A percentile compares a stretch with the other conserved stretches of the same genome.
These are phyloP conservation scores for Ophiostoma pallidulum DNA, from an alignment of 2,329 filamentous ascomycete species.

Conservation along the genomic window DNA sequence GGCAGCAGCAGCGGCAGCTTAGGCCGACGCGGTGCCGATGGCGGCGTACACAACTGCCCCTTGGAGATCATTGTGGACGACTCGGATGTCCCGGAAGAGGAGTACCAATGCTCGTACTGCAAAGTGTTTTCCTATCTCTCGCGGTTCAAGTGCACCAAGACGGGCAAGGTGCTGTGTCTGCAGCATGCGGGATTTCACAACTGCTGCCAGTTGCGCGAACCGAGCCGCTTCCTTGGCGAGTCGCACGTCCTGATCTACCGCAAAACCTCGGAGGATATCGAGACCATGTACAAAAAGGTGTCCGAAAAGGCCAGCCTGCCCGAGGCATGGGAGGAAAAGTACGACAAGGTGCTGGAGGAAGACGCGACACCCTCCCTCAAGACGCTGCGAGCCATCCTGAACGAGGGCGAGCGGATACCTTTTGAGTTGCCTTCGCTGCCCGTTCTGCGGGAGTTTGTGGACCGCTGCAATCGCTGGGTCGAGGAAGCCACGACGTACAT, in stretches of 20 bases:
- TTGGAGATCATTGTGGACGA: conserved; percentile 59
- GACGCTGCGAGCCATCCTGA: conserved; percentile 69
- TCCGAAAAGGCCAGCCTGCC: conserved; percentile 79
- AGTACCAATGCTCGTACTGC: conserved; percentile 85
- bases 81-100: conserved; percentile 74
- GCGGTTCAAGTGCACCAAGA: conserved; percentile 74
- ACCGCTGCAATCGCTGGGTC: conserved; percentile 94
- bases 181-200: conserved; percentile 69
- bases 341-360: conserved; percentile 74
- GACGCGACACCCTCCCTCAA: conserved; percentile 80
- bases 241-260: conserved; percentile 71
- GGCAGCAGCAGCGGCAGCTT: no score
- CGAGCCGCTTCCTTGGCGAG: conserved; percentile 57
- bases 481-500: conserved; percentile 96
- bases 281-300: conserved; percentile 60
- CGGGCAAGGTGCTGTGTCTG: conserved; percentile 74
- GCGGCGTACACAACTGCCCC: conserved; percentile 34
- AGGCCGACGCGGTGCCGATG: conserved; percentile 22
- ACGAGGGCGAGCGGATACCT: conserved; percentile 93
- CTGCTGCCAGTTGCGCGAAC: conserved; percentile 63
- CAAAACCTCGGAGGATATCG: conserved; percentile 62
- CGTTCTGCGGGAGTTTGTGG: conserved; percentile 79
- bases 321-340: conserved; percentile 83
- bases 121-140: conserved; percentile 89
- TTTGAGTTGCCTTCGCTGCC: conserved; percentile 77